Conservation (phyloP, 441 rosid genomes). For the Populus tomentosa region DNA sequence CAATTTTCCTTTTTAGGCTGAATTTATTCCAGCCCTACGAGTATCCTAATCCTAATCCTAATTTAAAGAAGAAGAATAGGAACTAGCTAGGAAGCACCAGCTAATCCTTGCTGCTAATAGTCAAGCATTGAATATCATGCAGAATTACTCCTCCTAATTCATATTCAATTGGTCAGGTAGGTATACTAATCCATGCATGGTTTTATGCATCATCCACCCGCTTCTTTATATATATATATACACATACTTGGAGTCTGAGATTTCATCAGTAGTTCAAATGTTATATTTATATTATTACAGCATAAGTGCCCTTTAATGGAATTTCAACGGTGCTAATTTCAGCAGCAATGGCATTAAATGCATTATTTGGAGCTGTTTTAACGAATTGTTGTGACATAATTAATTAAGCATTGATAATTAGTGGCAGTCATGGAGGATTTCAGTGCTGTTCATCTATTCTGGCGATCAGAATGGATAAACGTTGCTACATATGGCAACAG, state of each 20-base stretch:
- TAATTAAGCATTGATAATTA: background rate
- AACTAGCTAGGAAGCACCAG: background rate
- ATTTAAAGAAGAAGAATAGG: background rate
- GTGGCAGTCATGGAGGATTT: background rate
- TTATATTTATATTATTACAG: background rate
- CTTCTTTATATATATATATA: background rate
- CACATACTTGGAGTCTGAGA: background rate
- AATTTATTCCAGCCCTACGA: background rate
- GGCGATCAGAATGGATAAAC: background rate
- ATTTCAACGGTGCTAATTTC: background rate
- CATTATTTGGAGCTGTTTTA: no score
- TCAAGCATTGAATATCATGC: background rate
- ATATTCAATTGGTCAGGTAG: background rate
- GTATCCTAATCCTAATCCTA: background rate
- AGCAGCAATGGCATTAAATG: background rate
- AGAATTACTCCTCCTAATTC: background rate
- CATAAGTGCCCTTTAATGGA: background rate
- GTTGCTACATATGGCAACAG: background rate
- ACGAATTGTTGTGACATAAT: background rate
- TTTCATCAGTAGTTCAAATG: background rate
- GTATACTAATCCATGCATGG: background rate
- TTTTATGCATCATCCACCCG: background rate
- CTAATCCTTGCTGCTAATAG: background rate
- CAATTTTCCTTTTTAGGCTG: background rate
- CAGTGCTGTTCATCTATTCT: background rate